Conservation (phyloP, 2,329 filamentous ascomycete species). For the Aspergillus versicolor region DNA sequence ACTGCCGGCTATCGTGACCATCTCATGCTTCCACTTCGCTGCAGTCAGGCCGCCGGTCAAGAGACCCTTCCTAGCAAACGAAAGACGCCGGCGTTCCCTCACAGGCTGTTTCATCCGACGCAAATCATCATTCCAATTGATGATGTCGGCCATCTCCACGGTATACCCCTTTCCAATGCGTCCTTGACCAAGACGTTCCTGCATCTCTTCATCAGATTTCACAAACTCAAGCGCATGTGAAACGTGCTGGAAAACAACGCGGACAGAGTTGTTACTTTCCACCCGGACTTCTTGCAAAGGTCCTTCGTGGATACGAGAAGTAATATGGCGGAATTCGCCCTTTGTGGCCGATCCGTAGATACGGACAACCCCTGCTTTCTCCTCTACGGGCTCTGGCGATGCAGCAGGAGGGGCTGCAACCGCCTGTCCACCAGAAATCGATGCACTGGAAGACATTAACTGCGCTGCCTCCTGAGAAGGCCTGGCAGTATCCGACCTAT, state of each 20-base stretch:
- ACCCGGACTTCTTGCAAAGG: constrained; percentile 40
- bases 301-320: constrained; percentile 39
- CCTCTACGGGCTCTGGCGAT: constrained; percentile 19
- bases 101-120: constrained; percentile 35
- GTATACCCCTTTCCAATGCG: constrained; percentile 34
- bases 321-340: constrained; percentile 30
- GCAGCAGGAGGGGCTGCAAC: constrained; percentile 6
- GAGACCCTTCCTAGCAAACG: constrained; percentile 40
- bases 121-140: constrained; percentile 36
- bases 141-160: constrained; percentile 29
- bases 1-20: constrained; percentile 32
- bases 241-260: constrained; percentile 40
- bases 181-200: constrained; percentile 28
- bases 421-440: constrained; percentile 8
- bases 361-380: constrained; percentile 30
- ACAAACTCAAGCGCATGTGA: constrained; percentile 36
- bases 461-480: constrained; percentile 13
- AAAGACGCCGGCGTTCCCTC: constrained; percentile 42
- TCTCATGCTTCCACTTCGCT: constrained; percentile 36
- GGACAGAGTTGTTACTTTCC: constrained; percentile 25
- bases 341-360: constrained; percentile 24
- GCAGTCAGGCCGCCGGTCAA: constrained; percentile 35
- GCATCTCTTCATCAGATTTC: constrained; percentile 29
- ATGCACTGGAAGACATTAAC: constrained; percentile 17
- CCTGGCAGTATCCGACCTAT: constrained; percentile 4